phyloP scores from a whole-genome alignment of 2,329 filamentous ascomycete genomes.

The Biscogniauxia marginata region DNA sequence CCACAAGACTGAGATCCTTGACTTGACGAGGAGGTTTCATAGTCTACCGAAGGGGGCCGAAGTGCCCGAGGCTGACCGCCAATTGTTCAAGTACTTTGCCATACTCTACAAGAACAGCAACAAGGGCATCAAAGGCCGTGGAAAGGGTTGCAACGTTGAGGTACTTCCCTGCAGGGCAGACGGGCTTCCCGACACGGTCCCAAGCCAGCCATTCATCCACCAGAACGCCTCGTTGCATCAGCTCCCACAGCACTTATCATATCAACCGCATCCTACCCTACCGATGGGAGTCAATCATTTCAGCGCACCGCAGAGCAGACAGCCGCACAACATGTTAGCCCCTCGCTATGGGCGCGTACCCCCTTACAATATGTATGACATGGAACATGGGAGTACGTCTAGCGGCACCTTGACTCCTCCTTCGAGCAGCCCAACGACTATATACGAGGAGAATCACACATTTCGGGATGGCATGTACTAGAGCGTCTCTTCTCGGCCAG shows the following conservation, averaged over 20 bases:
- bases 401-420: constrained; percentile 32
- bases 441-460: constrained; percentile 47
- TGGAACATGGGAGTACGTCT: constrained; percentile 40
- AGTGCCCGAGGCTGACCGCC: constrained; percentile 67
- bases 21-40: constrained; percentile 70
- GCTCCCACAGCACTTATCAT: constrained; percentile 11
- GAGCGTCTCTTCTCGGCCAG: background rate
- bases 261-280: background rate
- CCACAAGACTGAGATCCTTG: constrained; percentile 70
- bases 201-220: background rate
- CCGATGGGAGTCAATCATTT: constrained; percentile 9
- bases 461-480: constrained; percentile 41
- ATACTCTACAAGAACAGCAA: constrained; percentile 96
- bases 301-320: constrained; percentile 15
- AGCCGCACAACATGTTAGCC: constrained; percentile 9
- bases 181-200: background rate
- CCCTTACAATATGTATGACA: constrained; percentile 47
- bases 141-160: constrained; percentile 72
- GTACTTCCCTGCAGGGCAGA: constrained; percentile 10
- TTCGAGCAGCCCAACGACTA: constrained; percentile 34
- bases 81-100: constrained; percentile 81
- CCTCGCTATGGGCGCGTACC: constrained; percentile 29
- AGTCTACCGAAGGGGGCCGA: constrained; percentile 56
- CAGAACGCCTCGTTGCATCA: constrained; percentile 25
- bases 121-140: constrained; percentile 95